Evolutionary conservation across 2,329 filamentous ascomycete genomes (phyloP).

Genomic region (Xylogone sp.): DNA sequence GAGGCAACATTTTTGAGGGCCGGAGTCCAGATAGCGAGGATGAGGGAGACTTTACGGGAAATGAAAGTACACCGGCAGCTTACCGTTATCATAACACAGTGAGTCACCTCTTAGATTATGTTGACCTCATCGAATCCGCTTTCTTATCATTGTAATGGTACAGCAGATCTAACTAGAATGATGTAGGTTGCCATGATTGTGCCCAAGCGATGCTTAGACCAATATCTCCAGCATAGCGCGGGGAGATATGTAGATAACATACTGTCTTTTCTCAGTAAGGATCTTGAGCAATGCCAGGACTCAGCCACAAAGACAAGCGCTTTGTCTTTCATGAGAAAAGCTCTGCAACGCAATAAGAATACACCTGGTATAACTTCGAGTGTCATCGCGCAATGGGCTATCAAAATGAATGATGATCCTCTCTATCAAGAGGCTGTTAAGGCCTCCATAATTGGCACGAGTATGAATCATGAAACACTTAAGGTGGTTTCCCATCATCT

Average conservation of each 20-base stretch:
- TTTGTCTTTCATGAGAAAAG: conserved; percentile 4
- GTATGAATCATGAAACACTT: neutral
- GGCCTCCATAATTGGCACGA: neutral
- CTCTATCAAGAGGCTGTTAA: neutral
- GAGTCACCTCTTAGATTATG: no score
- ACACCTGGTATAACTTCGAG: neutral
- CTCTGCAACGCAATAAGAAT: neutral
- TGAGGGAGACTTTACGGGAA: conserved; percentile 11
- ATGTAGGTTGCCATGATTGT: conserved; percentile 10
- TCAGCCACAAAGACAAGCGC: neutral
- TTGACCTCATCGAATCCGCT: no score
- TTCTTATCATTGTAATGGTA: neutral
- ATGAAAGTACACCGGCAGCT: conserved; percentile 10
- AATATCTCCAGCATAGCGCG: conserved; percentile 8
- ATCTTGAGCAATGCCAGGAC: neutral
- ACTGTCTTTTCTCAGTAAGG: conserved; percentile 4
- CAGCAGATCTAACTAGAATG: neutral
- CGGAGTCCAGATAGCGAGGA: conserved; percentile 14
- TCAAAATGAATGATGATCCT: neutral
- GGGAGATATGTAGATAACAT: conserved; percentile 8
- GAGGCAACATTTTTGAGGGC: conserved; percentile 6
- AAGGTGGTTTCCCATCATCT: neutral
- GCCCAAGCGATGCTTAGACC: conserved; percentile 6
- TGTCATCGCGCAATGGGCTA: neutral
- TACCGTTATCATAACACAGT: conserved; percentile 17